phyloP scores from a whole-genome alignment of 352 stramenopile genomes.

The Phytopythium vexans region DNA sequence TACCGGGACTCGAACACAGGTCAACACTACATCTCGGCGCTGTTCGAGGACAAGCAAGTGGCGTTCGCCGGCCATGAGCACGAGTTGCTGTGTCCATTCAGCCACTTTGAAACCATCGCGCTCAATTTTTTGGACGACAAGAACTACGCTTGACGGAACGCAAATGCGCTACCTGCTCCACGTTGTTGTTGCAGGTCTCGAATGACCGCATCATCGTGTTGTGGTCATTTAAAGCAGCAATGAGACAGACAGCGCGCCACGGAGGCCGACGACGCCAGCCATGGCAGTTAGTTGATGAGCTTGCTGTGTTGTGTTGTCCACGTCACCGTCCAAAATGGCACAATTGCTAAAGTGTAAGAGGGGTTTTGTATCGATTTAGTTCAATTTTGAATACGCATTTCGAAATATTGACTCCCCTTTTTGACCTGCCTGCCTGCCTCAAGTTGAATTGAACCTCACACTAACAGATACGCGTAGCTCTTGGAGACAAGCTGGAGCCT shows the following conservation, averaged over 20 bases:
- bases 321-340: no score
- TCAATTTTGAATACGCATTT: no score
- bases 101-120: conserved; percentile 53
- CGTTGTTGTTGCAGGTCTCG: no score
- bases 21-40: conserved; percentile 51
- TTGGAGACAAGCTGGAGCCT: conserved; percentile 30
- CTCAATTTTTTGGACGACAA: conserved; percentile 47
- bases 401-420: no score
- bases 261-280: background rate
- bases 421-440: no score
- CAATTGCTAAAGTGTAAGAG: no score
- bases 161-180: no score
- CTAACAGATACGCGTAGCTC: conserved; percentile 19
- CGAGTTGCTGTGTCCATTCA: conserved; percentile 55
- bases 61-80: conserved; percentile 50
- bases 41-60: conserved; percentile 55
- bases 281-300: no score
- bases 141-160: conserved; percentile 1
- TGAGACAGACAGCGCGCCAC: background rate
- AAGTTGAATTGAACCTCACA: no score
- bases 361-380: no score
- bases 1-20: conserved; percentile 48
- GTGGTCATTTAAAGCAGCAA: no score
- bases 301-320: background rate
- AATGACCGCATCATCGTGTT: no score